These are phyloP conservation scores for Gynandropsis gynandra DNA, from an alignment of 345 rosid species.

Conservation along the genomic window DNA sequence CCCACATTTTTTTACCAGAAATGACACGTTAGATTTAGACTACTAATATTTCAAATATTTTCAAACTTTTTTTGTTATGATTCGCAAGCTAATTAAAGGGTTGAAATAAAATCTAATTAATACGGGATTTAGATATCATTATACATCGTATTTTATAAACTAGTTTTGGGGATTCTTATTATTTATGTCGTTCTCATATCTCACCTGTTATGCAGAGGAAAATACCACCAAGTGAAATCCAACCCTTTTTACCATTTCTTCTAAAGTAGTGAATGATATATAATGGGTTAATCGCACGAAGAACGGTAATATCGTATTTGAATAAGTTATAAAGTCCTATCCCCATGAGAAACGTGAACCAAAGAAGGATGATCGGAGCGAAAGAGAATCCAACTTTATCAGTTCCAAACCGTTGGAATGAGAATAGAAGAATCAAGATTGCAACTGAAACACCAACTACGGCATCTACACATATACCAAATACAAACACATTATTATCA, in stretches of 20 bases:
- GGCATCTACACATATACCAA: slow-evolving; percentile 34
- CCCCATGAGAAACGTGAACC: slow-evolving; percentile 51
- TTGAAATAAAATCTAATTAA: too few relatives aligned
- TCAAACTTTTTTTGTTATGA: too few relatives aligned
- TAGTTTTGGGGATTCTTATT: too few relatives aligned
- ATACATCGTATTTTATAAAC: too few relatives aligned
- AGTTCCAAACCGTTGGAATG: slow-evolving; percentile 53
- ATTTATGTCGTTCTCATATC: too few relatives aligned
- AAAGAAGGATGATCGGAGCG: slow-evolving; percentile 51
- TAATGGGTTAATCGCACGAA: slow-evolving; percentile 61
- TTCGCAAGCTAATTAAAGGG: too few relatives aligned
- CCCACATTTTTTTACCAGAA: too few relatives aligned
- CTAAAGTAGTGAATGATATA: slow-evolving; percentile 49
- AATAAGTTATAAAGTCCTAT: slow-evolving; percentile 62
- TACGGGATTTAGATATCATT: too few relatives aligned
- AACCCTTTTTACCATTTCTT: slow-evolving; percentile 41
- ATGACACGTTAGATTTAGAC: too few relatives aligned
- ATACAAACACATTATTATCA: background rate
- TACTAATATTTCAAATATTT: too few relatives aligned
- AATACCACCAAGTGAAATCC: slow-evolving; percentile 72
- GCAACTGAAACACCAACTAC: slow-evolving; percentile 58
- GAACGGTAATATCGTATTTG: slow-evolving; percentile 42
- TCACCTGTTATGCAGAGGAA: slow-evolving; percentile 67
- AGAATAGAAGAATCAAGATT: slow-evolving; percentile 45
- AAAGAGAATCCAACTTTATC: slow-evolving; percentile 66